Base-by-base conservation (phyloP, 2,329 filamentous ascomycete species). In the Aureobasidium sp. region DNA sequence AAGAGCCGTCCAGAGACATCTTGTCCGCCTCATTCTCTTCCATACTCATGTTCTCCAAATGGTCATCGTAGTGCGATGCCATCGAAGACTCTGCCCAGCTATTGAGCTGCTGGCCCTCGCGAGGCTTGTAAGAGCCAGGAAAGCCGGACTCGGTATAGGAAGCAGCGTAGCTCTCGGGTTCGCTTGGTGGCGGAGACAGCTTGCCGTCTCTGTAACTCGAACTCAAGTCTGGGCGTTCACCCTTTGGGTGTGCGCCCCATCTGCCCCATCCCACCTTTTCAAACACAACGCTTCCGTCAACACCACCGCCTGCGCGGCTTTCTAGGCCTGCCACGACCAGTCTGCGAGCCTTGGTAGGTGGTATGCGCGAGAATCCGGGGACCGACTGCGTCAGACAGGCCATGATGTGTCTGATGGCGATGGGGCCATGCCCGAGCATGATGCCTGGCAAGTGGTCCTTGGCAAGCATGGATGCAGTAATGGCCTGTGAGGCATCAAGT, bases 251-350 rank as follows among this genome's bases (percentile, higher is more conserved):
- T 57, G 90, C 93, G 69, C 94, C 87, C 91, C 91, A 98, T 60
- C 90, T 83, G 56, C 93, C 93, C 91, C 91, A 97, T 65, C 91
- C 91, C 55, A 96, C 89, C 76, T 97, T 97, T 69, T 94, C 87
- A 66, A 95, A 97, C 65, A 85, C 79, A 63, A 93, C 84, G 61
- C 88, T 84, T 60, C 84, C 84, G 57, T 84, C 76, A 57, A 79
- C 66, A 42, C 76, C 77, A 53, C 76, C 78, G 41, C 72, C 76
- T n/a, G 75, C 74, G 62, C 87, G 85, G 62, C 87, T 86, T 72
- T 97, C 91, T 60, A 97, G 73, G 56, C 90, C 91, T 55, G 85
- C 86, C n/a, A 96, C 91, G 4, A 97, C 90, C 55, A 97, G 74
- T 68, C 91, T 82, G 62, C 93, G 82, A 39, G 93, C 90, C 75